A percentile compares a stretch with the other conserved stretches of the same genome.
These are phyloP conservation scores for Mycena crocata DNA, from an alignment of 768 basidiomycete genomes.

Conservation along the genomic window DNA sequence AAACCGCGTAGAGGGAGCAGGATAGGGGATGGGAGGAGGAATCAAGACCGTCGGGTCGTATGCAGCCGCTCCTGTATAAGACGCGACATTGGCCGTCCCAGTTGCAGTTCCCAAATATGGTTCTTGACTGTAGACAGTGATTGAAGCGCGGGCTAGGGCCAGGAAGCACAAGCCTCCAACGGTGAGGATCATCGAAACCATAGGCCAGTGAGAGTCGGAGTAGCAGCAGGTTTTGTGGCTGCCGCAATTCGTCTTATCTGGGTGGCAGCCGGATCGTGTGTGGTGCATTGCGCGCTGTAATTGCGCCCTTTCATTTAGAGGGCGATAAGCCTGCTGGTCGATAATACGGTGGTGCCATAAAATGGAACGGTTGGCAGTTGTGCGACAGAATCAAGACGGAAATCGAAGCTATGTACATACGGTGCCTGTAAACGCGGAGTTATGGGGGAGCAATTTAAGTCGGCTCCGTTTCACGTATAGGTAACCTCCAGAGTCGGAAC, in stretches of 20 bases:
- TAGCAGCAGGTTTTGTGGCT: background rate
- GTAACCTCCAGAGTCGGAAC: no score
- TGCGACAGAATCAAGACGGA: slow-evolving; percentile 3
- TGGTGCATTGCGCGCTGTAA: slow-evolving; percentile 15
- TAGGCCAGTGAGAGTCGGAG: background rate
- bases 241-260: slow-evolving; percentile 10
- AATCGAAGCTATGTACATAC: no score
- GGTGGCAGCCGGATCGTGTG: slow-evolving; percentile 1
- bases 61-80: slow-evolving; percentile 44
- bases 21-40: slow-evolving; percentile 42
- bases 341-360: slow-evolving; percentile 12
- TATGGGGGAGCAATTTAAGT: no score
- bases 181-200: slow-evolving; percentile 6
- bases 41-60: slow-evolving; percentile 45
- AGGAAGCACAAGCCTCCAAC: slow-evolving; percentile 17
- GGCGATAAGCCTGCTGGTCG: slow-evolving; percentile 14
- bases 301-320: slow-evolving; percentile 23
- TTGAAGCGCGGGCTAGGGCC: slow-evolving; percentile 9
- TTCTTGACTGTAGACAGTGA: slow-evolving; percentile 29
- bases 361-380: background rate
- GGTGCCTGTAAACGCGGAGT: no score
- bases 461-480: no score
- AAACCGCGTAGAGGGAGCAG: slow-evolving; percentile 21
- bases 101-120: slow-evolving; percentile 18
- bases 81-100: slow-evolving; percentile 30